Base-by-base conservation (phyloP, 1,139 yeast genomes). In the Candida dubliniensis region DNA sequence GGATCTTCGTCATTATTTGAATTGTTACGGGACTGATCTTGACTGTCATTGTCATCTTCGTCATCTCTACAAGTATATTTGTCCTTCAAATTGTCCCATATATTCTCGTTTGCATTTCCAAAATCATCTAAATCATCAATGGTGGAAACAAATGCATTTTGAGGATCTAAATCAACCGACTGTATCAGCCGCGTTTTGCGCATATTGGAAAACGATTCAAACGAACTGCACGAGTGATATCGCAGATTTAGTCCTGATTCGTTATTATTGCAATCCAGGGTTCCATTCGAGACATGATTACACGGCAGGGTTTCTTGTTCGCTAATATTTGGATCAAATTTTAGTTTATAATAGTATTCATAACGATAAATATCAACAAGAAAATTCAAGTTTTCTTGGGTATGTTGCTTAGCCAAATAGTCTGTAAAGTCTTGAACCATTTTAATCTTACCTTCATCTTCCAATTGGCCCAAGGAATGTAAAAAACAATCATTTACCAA, bases 301-400 rank as follows among this genome's bases (percentile, higher is more conserved):
- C 7, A 3, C 7, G 12, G 3, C 7, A 4, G 7, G 13, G 37
- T 8, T 23, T 26, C 34, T 18, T 34, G 5, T 9, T 24, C n/a
- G 14, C 14, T 26, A 35, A 26, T 18, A 30, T 35, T 35, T 4
- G 4, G 30, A 27, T 27, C 30, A 8, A 45, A 35, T 14, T 46
- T 45, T 31, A 57, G 55, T 40, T 60, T 65, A 48, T 57, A 66
- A 48, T 54, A 60, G 53, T 61, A 60, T 49, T 73, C 77, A 54
- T 76, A 76, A 42, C 69, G 70, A 57, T 63, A 74, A 13, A 76
- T 71, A 44, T 73, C 76, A 6, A 76, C 63, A 34, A 77, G 57
- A 49, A 77, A 77, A 40, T 64, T 56, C 38, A 77, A 61, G 54
- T 74, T 76, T 55, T 77, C 82, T 47, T 64, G 65, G 53, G 77